Evolutionary conservation across 306 rosid genomes (phyloP).

Genomic region (Urtica urens): DNA sequence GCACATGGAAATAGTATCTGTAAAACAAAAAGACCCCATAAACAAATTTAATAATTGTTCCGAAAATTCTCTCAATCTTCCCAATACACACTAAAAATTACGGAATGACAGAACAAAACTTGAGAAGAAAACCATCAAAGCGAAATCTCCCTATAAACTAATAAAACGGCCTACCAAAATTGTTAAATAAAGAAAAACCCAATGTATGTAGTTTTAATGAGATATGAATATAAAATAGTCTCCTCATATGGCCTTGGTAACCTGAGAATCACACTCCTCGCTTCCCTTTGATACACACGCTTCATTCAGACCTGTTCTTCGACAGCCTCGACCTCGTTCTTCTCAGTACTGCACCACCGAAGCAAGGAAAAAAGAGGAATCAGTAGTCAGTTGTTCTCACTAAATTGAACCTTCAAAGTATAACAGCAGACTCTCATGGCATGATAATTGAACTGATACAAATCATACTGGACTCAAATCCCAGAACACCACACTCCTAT

Average conservation of each 20-base stretch:
- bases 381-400: not conserved
- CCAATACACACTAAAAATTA: constrained; percentile 6
- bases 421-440: no score
- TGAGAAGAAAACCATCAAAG: constrained; percentile 6
- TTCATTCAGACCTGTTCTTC: constrained; percentile 31
- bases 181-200: not conserved
- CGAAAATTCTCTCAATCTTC: constrained; percentile 16
- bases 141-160: constrained; percentile 11
- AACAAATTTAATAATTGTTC: no score
- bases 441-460: no score
- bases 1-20: no score
- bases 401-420: no score
- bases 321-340: constrained; percentile 30
- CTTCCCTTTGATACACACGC: not conserved
- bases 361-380: not conserved
- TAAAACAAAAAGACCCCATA: no score
- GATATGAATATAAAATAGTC: constrained; percentile 23
- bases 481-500: no score
- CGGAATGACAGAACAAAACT: not conserved
- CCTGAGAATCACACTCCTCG: constrained; percentile 11
- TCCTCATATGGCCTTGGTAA: constrained; percentile 10
- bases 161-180: constrained; percentile 19
- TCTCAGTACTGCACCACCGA: constrained; percentile 52
- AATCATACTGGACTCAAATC: no score
- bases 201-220: constrained; percentile 1